Evolutionary conservation across 177 flowering plant genomes (phyloP).

Genomic region (Telopea speciosissima): DNA sequence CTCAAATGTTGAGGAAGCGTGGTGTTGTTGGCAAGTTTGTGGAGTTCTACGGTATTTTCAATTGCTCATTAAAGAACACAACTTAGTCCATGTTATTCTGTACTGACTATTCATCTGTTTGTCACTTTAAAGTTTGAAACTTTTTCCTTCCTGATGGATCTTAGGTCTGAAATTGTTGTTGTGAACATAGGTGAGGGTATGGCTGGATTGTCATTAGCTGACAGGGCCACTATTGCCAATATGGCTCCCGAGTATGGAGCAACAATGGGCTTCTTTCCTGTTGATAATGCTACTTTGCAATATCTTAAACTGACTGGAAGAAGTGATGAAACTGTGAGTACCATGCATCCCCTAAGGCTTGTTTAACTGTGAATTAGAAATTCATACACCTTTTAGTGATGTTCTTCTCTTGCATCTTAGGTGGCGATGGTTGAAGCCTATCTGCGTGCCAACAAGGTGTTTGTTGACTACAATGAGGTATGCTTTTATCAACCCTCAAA

Average conservation of each 20-base stretch:
- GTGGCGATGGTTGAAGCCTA: slow-evolving; percentile 73
- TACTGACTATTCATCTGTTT: too few species aligned
- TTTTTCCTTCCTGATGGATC: too few species aligned
- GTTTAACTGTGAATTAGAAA: background rate
- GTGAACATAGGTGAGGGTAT: slow-evolving; percentile 60
- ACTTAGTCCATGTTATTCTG: too few species aligned
- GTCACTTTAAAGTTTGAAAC: background rate
- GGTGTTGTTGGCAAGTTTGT: slow-evolving; percentile 71
- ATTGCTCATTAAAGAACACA: slow-evolving; percentile 1
- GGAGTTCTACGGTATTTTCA: slow-evolving; percentile 51
- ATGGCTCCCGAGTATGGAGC: slow-evolving; percentile 98
- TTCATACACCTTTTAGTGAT: background rate
- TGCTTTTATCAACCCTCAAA: background rate
- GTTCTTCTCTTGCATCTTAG: slow-evolving; percentile 20
- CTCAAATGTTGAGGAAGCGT: slow-evolving; percentile 67
- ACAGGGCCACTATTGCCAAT: slow-evolving; percentile 84
- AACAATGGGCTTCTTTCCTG: slow-evolving; percentile 93
- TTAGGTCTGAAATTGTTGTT: background rate
- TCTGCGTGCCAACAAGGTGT: slow-evolving; percentile 82
- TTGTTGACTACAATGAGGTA: slow-evolving; percentile 83
- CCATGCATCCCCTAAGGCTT: background rate
- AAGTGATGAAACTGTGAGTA: slow-evolving; percentile 72
- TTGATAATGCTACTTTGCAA: slow-evolving; percentile 76
- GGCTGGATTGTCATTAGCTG: slow-evolving; percentile 72
- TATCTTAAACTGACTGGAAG: slow-evolving; percentile 75